Percentiles rank a stretch among this genome's conserved stretches.
phyloP scores from a whole-genome alignment of 768 basidiomycete species.

The Mycena albidolilacea region DNA sequence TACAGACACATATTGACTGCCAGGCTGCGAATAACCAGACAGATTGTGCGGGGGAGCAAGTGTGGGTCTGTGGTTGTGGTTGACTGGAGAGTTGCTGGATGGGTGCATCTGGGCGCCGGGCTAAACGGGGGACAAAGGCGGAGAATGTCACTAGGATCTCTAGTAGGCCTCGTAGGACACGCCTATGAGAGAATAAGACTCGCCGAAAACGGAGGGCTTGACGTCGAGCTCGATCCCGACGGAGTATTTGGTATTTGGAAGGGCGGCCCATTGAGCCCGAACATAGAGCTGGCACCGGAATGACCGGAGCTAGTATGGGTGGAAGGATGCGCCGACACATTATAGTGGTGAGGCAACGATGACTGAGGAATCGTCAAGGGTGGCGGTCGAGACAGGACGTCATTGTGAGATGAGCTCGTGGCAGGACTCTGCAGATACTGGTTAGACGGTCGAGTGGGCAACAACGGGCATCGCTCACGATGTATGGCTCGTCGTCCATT shows the following conservation, averaged over 20 bases:
- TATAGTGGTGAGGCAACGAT: conserved; percentile 65
- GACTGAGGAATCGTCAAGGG: conserved; percentile 77
- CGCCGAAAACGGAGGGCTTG: conserved; percentile 90
- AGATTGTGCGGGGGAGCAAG: conserved; percentile 57
- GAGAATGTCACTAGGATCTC: conserved; percentile 71
- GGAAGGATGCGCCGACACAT: conserved; percentile 55
- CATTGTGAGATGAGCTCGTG: conserved; percentile 57
- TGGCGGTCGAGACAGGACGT: conserved; percentile 61
- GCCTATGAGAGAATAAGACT: conserved; percentile 68
- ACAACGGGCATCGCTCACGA: conserved; percentile 52
- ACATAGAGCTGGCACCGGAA: conserved; percentile 51
- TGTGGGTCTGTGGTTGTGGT: conserved; percentile 58
- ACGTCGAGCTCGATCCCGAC: conserved; percentile 79
- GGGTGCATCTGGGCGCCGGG: conserved; percentile 70
- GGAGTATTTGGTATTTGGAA: conserved; percentile 82
- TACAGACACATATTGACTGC: conserved; percentile 65
- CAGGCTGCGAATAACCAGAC: conserved; percentile 58
- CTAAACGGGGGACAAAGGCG: conserved; percentile 64
- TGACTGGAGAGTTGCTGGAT: conserved; percentile 54
- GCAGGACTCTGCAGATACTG: conserved; percentile 55
- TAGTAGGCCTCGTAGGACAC: conserved; percentile 53
- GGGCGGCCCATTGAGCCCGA: conserved; percentile 68
- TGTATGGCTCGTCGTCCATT: conserved; percentile 69
- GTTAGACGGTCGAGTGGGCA: background rate
- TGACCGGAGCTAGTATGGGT: conserved; percentile 55